Conservation (phyloP, 768 basidiomycete genomes). For the Kwoniella sp. region DNA sequence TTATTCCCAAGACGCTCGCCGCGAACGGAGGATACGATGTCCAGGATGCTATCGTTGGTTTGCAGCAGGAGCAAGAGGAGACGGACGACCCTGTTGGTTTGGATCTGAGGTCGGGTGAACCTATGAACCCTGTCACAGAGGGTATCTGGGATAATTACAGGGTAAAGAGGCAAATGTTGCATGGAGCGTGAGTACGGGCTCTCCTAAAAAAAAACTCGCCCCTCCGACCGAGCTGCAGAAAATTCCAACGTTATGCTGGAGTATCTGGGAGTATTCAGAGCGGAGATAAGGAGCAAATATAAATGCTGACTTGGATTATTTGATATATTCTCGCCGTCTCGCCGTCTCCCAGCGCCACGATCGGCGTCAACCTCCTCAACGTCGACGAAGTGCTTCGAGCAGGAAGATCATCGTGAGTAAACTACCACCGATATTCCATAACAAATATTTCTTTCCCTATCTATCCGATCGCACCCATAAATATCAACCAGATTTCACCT, state of each 20-base stretch:
- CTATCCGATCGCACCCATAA: no score
- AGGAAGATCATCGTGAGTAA: constrained; percentile 55
- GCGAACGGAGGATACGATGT: constrained; percentile 97
- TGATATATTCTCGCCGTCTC: no score
- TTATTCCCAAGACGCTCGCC: constrained; percentile 95
- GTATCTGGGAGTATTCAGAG: no score
- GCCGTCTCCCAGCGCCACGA: constrained; percentile 58
- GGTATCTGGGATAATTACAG: constrained; percentile 99
- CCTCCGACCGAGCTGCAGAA: no score
- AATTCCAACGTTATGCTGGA: no score
- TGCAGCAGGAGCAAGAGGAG: constrained; percentile 85
- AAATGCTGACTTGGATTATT: no score
- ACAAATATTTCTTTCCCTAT: no score
- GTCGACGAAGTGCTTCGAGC: constrained; percentile 85
- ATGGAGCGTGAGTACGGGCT: constrained; percentile 72
- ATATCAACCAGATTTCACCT: no score
- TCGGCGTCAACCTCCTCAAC: constrained; percentile 89
- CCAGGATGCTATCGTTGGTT: constrained; percentile 85
- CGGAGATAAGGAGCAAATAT: no score
- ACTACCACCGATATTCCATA: neutral
- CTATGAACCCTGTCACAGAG: constrained; percentile 91
- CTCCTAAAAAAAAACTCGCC: no score
- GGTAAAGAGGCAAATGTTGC: constrained; percentile 97
- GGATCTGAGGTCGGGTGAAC: constrained; percentile 89
- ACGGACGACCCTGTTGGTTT: constrained; percentile 90